Conservation (phyloP, 2,329 filamentous ascomycete species). For the Didymella exigua region DNA sequence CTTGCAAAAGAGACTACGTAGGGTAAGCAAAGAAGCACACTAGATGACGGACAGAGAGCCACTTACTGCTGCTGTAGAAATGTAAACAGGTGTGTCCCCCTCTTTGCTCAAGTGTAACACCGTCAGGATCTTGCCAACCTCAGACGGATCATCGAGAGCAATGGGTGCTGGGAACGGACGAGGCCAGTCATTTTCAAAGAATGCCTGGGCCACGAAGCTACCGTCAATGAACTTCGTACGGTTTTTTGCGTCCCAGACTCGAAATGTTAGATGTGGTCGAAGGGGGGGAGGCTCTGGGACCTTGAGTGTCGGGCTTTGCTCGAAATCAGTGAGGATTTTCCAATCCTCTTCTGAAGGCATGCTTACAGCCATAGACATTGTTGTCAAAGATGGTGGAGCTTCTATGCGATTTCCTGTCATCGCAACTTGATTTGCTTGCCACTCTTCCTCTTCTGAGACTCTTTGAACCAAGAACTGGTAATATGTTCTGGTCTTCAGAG, state of each 20-base stretch:
- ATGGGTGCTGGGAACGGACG: conserved; percentile 8
- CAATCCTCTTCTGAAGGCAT: background rate
- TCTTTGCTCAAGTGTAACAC: conserved; percentile 3
- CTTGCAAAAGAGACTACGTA: conserved; percentile 8
- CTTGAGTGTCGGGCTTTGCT: background rate
- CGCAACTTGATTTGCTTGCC: background rate
- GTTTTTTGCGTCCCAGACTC: conserved; percentile 15
- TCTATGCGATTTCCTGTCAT: too few relatives aligned
- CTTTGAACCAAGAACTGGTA: conserved; percentile 1
- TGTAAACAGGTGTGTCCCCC: conserved; percentile 9
- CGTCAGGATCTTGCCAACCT: background rate
- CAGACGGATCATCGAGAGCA: background rate
- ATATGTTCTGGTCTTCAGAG: background rate
- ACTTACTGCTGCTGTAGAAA: conserved; percentile 13
- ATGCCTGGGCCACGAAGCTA: conserved; percentile 10
- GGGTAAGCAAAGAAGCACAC: background rate
- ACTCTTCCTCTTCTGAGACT: background rate
- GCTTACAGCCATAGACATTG: background rate
- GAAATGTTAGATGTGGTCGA: conserved; percentile 1
- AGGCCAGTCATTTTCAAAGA: background rate
- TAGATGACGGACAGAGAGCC: background rate
- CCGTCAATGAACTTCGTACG: conserved; percentile 4
- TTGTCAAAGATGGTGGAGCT: background rate
- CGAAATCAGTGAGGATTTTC: background rate
- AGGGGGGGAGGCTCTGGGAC: too few relatives aligned